Conservation (phyloP, 2,329 filamentous ascomycete species). For the Cladophialophora immunda region DNA sequence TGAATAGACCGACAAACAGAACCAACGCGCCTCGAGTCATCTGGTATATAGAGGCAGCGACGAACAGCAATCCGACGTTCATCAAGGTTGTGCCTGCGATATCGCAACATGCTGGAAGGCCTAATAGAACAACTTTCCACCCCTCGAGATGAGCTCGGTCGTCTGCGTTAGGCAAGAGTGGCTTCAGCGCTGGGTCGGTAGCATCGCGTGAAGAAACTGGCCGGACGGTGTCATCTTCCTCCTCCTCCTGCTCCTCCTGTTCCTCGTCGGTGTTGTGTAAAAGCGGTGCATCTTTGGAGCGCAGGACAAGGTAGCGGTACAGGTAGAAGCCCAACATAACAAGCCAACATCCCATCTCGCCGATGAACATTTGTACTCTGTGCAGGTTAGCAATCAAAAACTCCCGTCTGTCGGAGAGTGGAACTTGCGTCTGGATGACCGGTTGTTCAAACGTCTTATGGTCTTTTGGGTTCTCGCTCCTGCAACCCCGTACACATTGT, state of each 20-base stretch:
- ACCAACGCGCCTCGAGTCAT: slow-evolving; percentile 97
- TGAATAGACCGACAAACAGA: slow-evolving; percentile 94
- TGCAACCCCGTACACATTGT: slow-evolving; percentile 93
- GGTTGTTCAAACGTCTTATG: slow-evolving; percentile 87
- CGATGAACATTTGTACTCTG: slow-evolving; percentile 91
- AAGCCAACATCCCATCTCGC: slow-evolving; percentile 95
- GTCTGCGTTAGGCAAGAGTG: slow-evolving; percentile 62
- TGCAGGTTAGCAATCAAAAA: slow-evolving; percentile 27
- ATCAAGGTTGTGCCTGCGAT: slow-evolving; percentile 95
- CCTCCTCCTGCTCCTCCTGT: slow-evolving; percentile 52
- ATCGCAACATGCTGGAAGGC: slow-evolving; percentile 89
- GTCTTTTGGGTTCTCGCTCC: slow-evolving; percentile 70
- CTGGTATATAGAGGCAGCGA: slow-evolving; percentile 96
- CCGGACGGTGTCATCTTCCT: slow-evolving; percentile 56
- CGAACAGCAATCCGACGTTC: slow-evolving; percentile 93
- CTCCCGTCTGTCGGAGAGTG: not conserved
- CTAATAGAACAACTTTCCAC: slow-evolving; percentile 75
- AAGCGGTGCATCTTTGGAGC: slow-evolving; percentile 52
- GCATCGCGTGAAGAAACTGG: slow-evolving; percentile 52
- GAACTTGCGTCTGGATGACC: slow-evolving; percentile 82
- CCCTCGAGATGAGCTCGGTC: slow-evolving; percentile 71
- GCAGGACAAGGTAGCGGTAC: slow-evolving; percentile 57
- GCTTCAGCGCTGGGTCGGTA: slow-evolving; percentile 61
- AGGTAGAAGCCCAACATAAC: slow-evolving; percentile 77
- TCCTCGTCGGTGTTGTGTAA: slow-evolving; percentile 62